These are phyloP conservation scores for Rhododendron molle DNA, from an alignment of 148 eudicot species.

Conservation along the genomic window DNA sequence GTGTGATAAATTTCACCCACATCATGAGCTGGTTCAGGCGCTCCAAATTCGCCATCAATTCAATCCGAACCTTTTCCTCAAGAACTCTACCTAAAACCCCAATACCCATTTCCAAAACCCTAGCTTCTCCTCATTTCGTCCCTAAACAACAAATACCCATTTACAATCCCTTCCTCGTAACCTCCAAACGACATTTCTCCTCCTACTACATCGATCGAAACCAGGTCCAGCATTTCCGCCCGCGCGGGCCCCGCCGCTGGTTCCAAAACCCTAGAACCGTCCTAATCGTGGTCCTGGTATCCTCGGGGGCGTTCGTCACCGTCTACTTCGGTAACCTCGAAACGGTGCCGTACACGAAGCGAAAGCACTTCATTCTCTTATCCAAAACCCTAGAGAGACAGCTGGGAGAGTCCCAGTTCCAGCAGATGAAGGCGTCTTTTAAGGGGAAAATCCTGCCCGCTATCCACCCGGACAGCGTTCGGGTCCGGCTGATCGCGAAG, in stretches of 20 bases:
- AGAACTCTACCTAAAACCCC: slow-evolving; percentile 30
- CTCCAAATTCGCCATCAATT: slow-evolving; percentile 31
- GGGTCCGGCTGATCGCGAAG: slow-evolving; percentile 60
- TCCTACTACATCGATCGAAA: slow-evolving; percentile 60
- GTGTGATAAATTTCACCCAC: no score
- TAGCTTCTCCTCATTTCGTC: not conserved
- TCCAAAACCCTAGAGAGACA: slow-evolving; percentile 37
- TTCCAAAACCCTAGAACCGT: slow-evolving; percentile 56
- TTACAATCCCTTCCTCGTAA: slow-evolving; percentile 21
- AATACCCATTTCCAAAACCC: slow-evolving; percentile 13
- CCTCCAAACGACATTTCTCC: slow-evolving; percentile 30
- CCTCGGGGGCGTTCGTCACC: slow-evolving; percentile 43
- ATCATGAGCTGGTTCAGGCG: slow-evolving; percentile 46
- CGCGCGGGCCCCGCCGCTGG: slow-evolving; percentile 54
- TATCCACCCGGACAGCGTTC: slow-evolving; percentile 71
- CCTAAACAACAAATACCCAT: slow-evolving; percentile 7
- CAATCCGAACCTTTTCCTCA: slow-evolving; percentile 30
- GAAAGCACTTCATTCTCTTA: slow-evolving; percentile 62
- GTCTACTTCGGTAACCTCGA: slow-evolving; percentile 57
- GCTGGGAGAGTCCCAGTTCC: slow-evolving; percentile 52
- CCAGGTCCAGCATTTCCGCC: slow-evolving; percentile 58
- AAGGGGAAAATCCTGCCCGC: slow-evolving; percentile 76
- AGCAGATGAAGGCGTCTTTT: slow-evolving; percentile 33
- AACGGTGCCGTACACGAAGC: slow-evolving; percentile 64
- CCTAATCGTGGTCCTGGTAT: slow-evolving; percentile 37